Conservation (phyloP, 768 basidiomycete genomes). For the Tubosaeta sp. region DNA sequence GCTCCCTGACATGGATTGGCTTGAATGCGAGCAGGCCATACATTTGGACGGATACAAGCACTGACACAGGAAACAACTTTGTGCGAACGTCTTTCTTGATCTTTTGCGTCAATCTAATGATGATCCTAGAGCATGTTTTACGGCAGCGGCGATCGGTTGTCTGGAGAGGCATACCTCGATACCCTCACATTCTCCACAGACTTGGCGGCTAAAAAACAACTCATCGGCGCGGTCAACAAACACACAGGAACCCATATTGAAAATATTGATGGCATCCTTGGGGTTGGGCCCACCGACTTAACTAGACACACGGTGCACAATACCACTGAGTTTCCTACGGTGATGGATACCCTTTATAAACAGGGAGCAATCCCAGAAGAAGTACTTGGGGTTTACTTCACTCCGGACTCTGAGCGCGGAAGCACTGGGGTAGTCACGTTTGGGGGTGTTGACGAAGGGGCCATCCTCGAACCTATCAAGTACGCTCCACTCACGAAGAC, state of each 20-base stretch:
- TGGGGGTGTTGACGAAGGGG: slow-evolving; percentile 16
- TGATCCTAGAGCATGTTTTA: too few relatives aligned
- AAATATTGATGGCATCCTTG: neutral
- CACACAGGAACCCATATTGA: neutral
- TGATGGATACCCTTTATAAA: slow-evolving; percentile 31
- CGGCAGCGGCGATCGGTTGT: too few relatives aligned
- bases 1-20: slow-evolving; percentile 28
- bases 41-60: slow-evolving; percentile 6
- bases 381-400: slow-evolving; percentile 31
- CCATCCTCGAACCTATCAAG: slow-evolving; percentile 9
- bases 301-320: slow-evolving; percentile 23
- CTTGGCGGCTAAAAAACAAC: neutral
- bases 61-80: slow-evolving; percentile 8
- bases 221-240: slow-evolving; percentile 23
- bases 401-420: slow-evolving; percentile 16
- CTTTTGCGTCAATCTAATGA: neutral
- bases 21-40: slow-evolving; percentile 6
- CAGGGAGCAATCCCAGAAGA: slow-evolving; percentile 24
- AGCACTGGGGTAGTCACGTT: slow-evolving; percentile 19
- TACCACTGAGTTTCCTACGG: slow-evolving; percentile 23
- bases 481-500: slow-evolving; percentile 23
- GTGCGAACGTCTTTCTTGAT: neutral
- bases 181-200: neutral
- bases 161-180: neutral
- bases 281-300: slow-evolving; percentile 31